Conservation (phyloP, 257 asterid genomes). For the Solanum ossicruentum region DNA sequence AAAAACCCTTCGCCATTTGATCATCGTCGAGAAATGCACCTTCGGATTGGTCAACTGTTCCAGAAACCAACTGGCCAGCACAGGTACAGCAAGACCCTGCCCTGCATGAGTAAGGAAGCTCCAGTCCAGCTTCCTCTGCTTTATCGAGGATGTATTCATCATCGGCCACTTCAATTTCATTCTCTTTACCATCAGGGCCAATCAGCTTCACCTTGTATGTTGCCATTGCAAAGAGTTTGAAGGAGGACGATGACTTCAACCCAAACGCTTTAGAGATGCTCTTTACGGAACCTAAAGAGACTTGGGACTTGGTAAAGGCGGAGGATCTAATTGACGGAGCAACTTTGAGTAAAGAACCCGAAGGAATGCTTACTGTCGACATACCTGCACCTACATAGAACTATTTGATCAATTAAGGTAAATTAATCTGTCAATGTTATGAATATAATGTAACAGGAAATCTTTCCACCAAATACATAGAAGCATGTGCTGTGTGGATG, state of each 20-base stretch:
- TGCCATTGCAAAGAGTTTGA: conserved; percentile 18
- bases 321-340: not conserved
- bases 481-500: not conserved
- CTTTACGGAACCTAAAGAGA: conserved; percentile 12
- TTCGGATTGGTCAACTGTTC: conserved; percentile 28
- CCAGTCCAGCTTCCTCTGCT: conserved; percentile 25
- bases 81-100: conserved; percentile 34
- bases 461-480: not conserved
- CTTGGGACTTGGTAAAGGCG: not conserved
- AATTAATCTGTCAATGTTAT: not conserved
- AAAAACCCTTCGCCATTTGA: conserved; percentile 26
- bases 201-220: conserved; percentile 28
- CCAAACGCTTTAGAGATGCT: conserved; percentile 5
- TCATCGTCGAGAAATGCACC: conserved; percentile 23
- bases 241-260: not conserved
- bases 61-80: conserved; percentile 15
- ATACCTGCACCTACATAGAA: not conserved
- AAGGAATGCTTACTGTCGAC: conserved; percentile 11
- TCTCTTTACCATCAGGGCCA: conserved; percentile 20
- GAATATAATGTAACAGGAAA: not conserved
- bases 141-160: conserved; percentile 27
- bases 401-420: not conserved
- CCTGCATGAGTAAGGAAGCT: conserved; percentile 29
- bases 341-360: conserved; percentile 4
- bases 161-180: conserved; percentile 24